Percentiles rank a stretch among this genome's conserved stretches.
Conservation (phyloP, 2,329 filamentous ascomycete species). For the Pestalotiopsis sp. region DNA sequence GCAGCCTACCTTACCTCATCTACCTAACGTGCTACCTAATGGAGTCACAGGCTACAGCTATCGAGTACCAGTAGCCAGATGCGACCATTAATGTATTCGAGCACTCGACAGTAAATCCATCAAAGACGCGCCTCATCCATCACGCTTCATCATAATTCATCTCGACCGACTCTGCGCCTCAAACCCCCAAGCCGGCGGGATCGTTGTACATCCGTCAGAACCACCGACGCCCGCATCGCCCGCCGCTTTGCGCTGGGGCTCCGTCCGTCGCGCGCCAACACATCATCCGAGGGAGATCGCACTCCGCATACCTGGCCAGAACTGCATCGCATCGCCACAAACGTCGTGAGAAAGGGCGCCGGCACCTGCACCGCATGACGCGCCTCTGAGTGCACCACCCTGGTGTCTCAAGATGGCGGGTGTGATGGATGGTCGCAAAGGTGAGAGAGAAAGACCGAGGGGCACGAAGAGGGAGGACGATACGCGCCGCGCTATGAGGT, state of each 20-base stretch:
- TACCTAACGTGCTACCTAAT: too few species aligned
- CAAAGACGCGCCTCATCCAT: neutral
- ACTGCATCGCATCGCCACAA: neutral
- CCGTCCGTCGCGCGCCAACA: neutral
- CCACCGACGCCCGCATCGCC: neutral
- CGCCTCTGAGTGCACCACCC: slow-evolving; percentile 2
- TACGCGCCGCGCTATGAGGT: too few species aligned
- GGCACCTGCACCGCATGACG: neutral
- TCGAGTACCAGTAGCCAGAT: neutral
- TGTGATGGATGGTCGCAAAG: slow-evolving; percentile 18
- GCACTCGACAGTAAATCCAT: neutral
- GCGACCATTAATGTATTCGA: neutral
- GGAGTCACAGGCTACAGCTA: neutral
- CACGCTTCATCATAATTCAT: neutral
- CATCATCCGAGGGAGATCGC: neutral
- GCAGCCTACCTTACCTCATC: too few species aligned
- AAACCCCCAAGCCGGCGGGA: neutral
- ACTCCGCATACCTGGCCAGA: neutral
- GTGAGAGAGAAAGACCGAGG: neutral
- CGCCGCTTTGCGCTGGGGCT: neutral
- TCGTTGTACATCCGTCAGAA: neutral
- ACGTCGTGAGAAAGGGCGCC: neutral
- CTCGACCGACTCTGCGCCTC: neutral
- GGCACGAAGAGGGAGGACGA: too few species aligned
- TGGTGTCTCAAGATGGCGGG: slow-evolving; percentile 11